These are phyloP conservation scores for Kodamaea jinghongensis DNA, from an alignment of 805 yeast species.

Conservation along the genomic window DNA sequence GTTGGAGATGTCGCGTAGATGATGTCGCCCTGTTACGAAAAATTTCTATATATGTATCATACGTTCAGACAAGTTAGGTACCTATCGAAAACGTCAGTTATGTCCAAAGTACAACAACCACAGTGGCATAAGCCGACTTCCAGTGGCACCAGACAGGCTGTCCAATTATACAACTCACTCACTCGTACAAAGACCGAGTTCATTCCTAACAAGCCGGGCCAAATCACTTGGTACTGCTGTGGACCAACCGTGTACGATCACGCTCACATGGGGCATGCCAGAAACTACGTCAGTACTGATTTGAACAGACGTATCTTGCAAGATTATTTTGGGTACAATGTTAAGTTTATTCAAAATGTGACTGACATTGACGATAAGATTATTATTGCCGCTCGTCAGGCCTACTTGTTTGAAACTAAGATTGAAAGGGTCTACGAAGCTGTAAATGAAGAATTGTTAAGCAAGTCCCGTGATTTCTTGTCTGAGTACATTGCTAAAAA, in stretches of 20 bases:
- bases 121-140: slow-evolving; percentile 29
- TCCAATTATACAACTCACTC: slow-evolving; percentile 77
- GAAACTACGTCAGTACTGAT: slow-evolving; percentile 93
- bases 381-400: slow-evolving; percentile 91
- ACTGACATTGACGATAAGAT: slow-evolving; percentile 99
- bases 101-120: slow-evolving; percentile 32
- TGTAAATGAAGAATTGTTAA: slow-evolving; percentile 35
- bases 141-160: slow-evolving; percentile 20
- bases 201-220: slow-evolving; percentile 60
- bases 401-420: slow-evolving; percentile 68
- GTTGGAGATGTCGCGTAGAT: too few species aligned
- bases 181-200: slow-evolving; percentile 80
- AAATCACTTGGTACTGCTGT: slow-evolving; percentile 93
- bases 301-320: slow-evolving; percentile 86
- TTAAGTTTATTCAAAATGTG: slow-evolving; percentile 89
- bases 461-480: slow-evolving; percentile 44
- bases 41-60: not conserved
- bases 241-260: slow-evolving; percentile 98
- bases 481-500: slow-evolving; percentile 51
- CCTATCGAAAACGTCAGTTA: not conserved
- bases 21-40: too few species aligned
- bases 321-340: slow-evolving; percentile 88
- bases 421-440: slow-evolving; percentile 25
- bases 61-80: not conserved
- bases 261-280: slow-evolving; percentile 97